Base-by-base conservation (phyloP, 176 grass and related monocot genomes). In the Cymbopogon citratus region DNA sequence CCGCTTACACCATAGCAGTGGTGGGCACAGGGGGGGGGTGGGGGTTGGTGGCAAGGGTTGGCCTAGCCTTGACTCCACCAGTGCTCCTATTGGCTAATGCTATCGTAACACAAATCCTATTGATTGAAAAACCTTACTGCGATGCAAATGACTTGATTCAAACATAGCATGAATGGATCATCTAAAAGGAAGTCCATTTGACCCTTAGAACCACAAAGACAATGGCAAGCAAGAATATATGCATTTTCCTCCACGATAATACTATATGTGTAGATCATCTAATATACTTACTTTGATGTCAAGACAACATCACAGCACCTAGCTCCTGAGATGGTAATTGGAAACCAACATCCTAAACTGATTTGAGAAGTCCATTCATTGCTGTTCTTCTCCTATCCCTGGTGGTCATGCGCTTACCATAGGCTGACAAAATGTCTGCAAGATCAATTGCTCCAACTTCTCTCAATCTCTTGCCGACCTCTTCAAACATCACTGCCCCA, bases 371-470 rank as follows among this genome's bases (percentile, higher is more conserved):
- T 35, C 84, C 86, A 77, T 80, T 83, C 79, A 89, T 93, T 44
- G 89, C 87, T 60, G 74, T 88, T 76, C 91, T 89, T 84, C 91
- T 91, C 80, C 86, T 86, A 43, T 90, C 87, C 54, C 94, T 97
- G 13, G 94, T 97, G 21, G 91, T 72, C 94, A 97, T 93, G 70
- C 91, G 85, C 82, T 93, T 85, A 11, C 94, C 89, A 68, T 93
- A 97, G 9, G 80, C 87, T 65, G 87, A 77, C 40, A 97, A 93
- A 23, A 97, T 81, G 44, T 91, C 91, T 1, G 81, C 94, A 35
- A 97, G 89, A 84, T 97, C 94, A 35, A 85, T 56, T 77, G 82
- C 41, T 16, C 94, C 89, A 0, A 87, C 83, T 49, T 93, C 91
- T 36, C 61, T 89, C 75, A 93, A 70, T 69, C 79, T 83, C 31